Evolutionary conservation across 2,329 filamentous ascomycete genomes (phyloP), one percentile per base, ranked within the genome.

Genomic region (Penicillium aurantiogriseum): DNA sequence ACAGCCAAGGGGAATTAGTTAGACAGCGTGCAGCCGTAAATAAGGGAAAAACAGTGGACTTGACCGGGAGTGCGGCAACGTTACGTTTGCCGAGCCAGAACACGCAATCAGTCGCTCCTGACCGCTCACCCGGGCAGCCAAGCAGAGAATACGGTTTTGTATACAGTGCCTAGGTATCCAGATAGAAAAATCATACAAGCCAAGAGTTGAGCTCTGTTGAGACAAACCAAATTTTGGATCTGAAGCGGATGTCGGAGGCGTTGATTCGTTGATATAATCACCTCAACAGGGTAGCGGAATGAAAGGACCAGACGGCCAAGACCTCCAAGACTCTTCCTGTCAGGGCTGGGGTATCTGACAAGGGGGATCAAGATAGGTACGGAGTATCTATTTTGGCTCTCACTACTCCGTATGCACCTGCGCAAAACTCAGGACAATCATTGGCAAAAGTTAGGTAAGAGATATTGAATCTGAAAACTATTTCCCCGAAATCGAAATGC

Each of bases 361-460:
- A 35, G 31, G 25, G 31, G 29, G 21, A 25, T 36, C 15, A 25
- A 46, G 45, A 47, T 23, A 35, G 45, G 15, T 25, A 35, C 42
- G 17, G 42, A 44, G 42, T 44, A 44, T 55, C 19, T 51, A 42
- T 51, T 38, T 44, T 44, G 46, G n/a, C 46, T 42, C 33, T 35
- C 5, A 23, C 15, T 25, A 23, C 23, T 23, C 23, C 23, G 4
- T 23, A 35, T n/a, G 44, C 29, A 25, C 21, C 49, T 35, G 23
- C 21, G 42, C 50, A 48, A 21, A 36, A 36, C 40, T 13, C 36
- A 48, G 46, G 45, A 25, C 44, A 19, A 54, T 40, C 31, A 54
- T 53, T 43, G 53, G 50, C 27, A 21, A 15, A 38, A 36, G 27
- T 61, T 64, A 64, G 58, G 51, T 64, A 59, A 63, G 47, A 48